Conservation (phyloP, 495 filamentous ascomycete genomes). For the Pyrenula massariospora region DNA sequence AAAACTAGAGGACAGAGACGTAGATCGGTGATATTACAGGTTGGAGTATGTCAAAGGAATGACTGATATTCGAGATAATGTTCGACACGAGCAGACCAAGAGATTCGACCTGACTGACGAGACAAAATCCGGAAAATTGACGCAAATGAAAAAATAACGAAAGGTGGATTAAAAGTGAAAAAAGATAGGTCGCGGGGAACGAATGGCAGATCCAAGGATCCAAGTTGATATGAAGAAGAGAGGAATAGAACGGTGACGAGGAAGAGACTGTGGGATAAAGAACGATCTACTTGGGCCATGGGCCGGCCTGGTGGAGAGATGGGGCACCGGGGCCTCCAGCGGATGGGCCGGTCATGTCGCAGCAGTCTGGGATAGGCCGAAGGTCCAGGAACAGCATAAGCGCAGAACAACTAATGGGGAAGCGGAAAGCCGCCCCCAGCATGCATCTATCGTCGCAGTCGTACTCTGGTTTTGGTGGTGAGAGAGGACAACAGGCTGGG, state of each 20-base stretch:
- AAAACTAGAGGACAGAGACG: not conserved
- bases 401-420: not conserved
- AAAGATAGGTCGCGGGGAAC: conserved; percentile 18
- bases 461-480: not conserved
- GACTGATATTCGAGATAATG: not conserved
- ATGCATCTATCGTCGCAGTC: not conserved
- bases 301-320: conserved; percentile 20
- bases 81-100: conserved; percentile 7
- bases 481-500: not conserved
- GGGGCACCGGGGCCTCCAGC: conserved; percentile 20
- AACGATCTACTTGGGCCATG: conserved; percentile 33
- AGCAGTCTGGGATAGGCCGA: not conserved
- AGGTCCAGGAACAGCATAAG: not conserved
- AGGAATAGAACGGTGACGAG: conserved; percentile 2
- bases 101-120: conserved; percentile 11
- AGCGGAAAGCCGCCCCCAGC: not conserved
- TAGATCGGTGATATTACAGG: not conserved
- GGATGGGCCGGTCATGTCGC: not conserved
- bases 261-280: conserved; percentile 29
- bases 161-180: conserved; percentile 25
- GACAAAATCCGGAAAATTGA: conserved; percentile 15
- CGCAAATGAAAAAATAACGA: conserved; percentile 16
- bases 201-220: conserved; percentile 10
- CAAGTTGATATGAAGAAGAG: not conserved
- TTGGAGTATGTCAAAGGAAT: not conserved